Percentiles rank a stretch among this genome's conserved stretches.
Conservation (phyloP, 768 basidiomycete genomes). For the Suillus bovinus region DNA sequence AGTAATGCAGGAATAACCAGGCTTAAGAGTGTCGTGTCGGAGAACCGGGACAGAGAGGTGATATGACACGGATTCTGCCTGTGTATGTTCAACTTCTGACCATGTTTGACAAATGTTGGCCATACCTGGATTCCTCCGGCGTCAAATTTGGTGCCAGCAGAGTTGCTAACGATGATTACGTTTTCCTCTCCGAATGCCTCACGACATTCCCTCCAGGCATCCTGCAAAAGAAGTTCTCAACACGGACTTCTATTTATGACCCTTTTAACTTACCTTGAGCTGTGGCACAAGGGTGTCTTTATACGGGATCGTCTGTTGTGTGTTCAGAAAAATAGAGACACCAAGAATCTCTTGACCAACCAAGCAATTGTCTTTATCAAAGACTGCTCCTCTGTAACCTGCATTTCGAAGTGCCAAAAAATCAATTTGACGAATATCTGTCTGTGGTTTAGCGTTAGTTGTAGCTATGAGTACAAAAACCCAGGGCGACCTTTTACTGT, state of each 20-base stretch:
- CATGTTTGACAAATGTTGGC: constrained; percentile 13
- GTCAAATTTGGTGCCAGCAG: constrained; percentile 81
- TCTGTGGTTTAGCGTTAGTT: constrained; percentile 37
- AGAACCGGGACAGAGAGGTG: constrained; percentile 83
- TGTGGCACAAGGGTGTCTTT: constrained; percentile 76
- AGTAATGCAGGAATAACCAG: constrained; percentile 72
- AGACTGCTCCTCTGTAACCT: constrained; percentile 87
- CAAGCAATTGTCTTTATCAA: constrained; percentile 98
- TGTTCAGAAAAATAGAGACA: neutral
- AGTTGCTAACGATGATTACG: constrained; percentile 92
- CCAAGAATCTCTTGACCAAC: constrained; percentile 44
- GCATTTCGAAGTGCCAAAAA: constrained; percentile 68
- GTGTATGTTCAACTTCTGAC: constrained; percentile 8
- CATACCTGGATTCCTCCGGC: constrained; percentile 78
- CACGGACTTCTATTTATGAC: neutral
- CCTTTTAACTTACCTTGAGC: constrained; percentile 52
- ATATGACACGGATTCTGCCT: constrained; percentile 87
- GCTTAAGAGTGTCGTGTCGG: constrained; percentile 74
- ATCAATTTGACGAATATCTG: constrained; percentile 86
- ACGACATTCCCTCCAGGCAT: constrained; percentile 74
- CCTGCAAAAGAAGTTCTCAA: constrained; percentile 37
- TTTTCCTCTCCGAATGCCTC: constrained; percentile 74
- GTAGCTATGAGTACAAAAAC: constrained; percentile 5
- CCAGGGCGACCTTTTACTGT: constrained; percentile 58
- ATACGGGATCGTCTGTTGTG: constrained; percentile 73